These are phyloP conservation scores for Fraxinus sp. DNA, from an alignment of 305 asterid species.

Conservation along the genomic window DNA sequence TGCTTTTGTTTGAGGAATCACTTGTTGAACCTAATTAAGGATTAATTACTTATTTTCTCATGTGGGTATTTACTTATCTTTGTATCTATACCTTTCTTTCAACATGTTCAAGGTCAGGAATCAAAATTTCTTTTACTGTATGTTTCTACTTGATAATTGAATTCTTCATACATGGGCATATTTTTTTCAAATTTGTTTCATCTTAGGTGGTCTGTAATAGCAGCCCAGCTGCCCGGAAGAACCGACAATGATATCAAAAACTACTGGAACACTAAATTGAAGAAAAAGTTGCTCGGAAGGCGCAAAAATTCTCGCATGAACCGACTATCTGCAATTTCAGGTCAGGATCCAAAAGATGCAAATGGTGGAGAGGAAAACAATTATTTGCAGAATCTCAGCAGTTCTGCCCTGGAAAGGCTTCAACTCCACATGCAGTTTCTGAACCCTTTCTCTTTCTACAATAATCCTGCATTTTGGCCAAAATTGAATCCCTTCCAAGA, in stretches of 20 bases:
- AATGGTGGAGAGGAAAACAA: conserved; percentile 27
- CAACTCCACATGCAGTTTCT: conserved; percentile 84
- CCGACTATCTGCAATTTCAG: conserved; percentile 26
- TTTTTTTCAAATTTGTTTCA: conserved; percentile 4
- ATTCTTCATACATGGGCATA: background rate
- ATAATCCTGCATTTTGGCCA: conserved; percentile 54
- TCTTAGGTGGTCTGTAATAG: conserved; percentile 76
- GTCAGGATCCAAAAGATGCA: conserved; percentile 26
- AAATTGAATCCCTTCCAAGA: conserved; percentile 49
- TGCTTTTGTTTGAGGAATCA: conserved; percentile 27
- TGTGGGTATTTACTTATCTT: background rate
- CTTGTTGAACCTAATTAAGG: background rate
- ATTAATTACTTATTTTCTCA: background rate
- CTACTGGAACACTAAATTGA: conserved; percentile 78
- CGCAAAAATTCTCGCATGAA: conserved; percentile 47
- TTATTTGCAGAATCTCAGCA: conserved; percentile 52
- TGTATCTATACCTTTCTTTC: background rate
- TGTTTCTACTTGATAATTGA: background rate
- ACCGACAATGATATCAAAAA: conserved; percentile 83
- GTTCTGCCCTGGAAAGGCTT: conserved; percentile 76
- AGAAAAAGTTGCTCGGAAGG: conserved; percentile 69
- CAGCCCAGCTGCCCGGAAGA: conserved; percentile 80
- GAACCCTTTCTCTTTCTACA: conserved; percentile 49
- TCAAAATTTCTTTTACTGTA: background rate
- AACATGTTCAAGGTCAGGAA: conserved; percentile 25